A percentile compares a stretch with the other conserved stretches of the same genome.
Conservation (phyloP, 2,329 filamentous ascomycete genomes). For the Apiospora arundinis region DNA sequence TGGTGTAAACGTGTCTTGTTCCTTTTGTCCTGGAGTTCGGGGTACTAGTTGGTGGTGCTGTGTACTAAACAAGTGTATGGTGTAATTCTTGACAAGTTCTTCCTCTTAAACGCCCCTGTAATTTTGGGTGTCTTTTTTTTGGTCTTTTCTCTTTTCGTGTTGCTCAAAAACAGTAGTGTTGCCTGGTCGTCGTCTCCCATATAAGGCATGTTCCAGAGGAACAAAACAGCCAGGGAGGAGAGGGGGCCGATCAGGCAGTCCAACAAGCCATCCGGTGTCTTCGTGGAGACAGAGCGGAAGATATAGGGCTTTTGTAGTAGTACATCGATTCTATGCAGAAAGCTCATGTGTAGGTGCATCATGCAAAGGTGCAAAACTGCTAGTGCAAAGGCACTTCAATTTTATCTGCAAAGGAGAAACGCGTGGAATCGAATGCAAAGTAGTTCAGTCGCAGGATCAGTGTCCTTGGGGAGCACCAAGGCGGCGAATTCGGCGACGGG, state of each 20-base stretch:
- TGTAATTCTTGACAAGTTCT: not conserved
- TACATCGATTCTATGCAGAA: slow-evolving; percentile 5
- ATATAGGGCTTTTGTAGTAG: not conserved
- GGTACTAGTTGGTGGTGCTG: not conserved
- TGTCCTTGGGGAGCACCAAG: not conserved
- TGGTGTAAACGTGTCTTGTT: not conserved
- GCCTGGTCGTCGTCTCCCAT: not conserved
- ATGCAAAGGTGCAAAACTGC: not conserved
- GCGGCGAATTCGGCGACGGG: slow-evolving; percentile 13
- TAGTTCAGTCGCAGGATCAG: not conserved
- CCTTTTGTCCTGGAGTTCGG: not conserved
- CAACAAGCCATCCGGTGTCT: slow-evolving; percentile 12
- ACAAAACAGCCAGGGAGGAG: not conserved
- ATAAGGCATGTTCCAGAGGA: not conserved
- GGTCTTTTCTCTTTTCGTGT: not conserved
- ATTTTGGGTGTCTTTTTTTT: not conserved
- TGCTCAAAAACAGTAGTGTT: not conserved
- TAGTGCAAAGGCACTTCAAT: not conserved
- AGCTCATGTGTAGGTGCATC: slow-evolving; percentile 3
- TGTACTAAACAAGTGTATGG: slow-evolving; percentile 13
- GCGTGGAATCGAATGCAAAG: not conserved
- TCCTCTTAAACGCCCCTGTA: not conserved
- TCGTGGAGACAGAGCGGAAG: not conserved
- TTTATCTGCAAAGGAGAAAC: not conserved
- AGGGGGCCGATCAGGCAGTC: not conserved